phyloP scores from a whole-genome alignment of 805 yeast genomes.

The Monosporozyma aerobia region DNA sequence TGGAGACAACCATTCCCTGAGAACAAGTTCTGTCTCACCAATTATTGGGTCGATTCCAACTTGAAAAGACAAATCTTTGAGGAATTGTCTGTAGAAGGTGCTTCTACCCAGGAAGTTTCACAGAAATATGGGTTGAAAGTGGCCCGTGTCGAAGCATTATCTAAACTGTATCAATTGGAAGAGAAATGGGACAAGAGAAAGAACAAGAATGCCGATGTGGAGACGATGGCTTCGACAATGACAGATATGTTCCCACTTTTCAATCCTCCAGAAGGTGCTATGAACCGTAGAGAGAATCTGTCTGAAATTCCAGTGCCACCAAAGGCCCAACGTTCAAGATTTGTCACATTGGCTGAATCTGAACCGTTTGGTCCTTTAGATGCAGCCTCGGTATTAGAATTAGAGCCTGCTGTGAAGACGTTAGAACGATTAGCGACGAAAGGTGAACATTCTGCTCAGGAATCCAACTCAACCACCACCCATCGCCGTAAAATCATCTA shows the following conservation, averaged over 20 bases:
- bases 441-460: slow-evolving; percentile 37
- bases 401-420: slow-evolving; percentile 82
- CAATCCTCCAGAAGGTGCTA: slow-evolving; percentile 26
- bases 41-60: slow-evolving; percentile 46
- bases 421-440: slow-evolving; percentile 56
- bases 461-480: slow-evolving; percentile 5
- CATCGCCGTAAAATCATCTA: neutral
- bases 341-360: slow-evolving; percentile 83
- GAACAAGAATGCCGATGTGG: slow-evolving; percentile 45
- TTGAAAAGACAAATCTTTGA: slow-evolving; percentile 52
- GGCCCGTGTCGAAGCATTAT: slow-evolving; percentile 83
- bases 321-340: slow-evolving; percentile 71
- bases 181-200: slow-evolving; percentile 47
- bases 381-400: slow-evolving; percentile 74
- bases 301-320: slow-evolving; percentile 92
- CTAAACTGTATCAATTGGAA: slow-evolving; percentile 60
- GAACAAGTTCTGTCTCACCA: slow-evolving; percentile 63
- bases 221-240: slow-evolving; percentile 46
- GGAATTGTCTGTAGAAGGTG: slow-evolving; percentile 43
- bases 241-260: slow-evolving; percentile 76
- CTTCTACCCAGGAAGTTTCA: slow-evolving; percentile 65
- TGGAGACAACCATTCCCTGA: slow-evolving; percentile 59
- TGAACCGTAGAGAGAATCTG: slow-evolving; percentile 49
- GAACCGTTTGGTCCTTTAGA: slow-evolving; percentile 95
- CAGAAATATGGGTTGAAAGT: slow-evolving; percentile 70